These are phyloP conservation scores for Ambrosia trifida DNA, from an alignment of 129 eudicot genomes.

Conservation along the genomic window DNA sequence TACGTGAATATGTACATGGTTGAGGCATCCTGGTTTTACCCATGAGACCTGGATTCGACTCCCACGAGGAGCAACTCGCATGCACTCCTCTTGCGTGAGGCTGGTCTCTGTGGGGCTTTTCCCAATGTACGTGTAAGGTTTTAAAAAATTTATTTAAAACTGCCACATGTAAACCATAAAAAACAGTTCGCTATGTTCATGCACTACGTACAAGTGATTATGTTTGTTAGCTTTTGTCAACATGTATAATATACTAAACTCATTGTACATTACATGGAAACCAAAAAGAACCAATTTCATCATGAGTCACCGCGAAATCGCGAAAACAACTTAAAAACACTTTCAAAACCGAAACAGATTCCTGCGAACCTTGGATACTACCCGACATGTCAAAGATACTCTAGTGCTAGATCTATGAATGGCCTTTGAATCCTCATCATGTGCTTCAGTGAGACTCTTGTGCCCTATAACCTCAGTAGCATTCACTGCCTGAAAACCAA, in stretches of 20 bases:
- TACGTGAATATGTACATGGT: too few relatives aligned
- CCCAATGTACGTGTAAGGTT: too few relatives aligned
- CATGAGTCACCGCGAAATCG: not conserved
- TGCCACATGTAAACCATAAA: too few relatives aligned
- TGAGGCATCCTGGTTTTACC: too few relatives aligned
- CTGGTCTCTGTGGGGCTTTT: too few relatives aligned
- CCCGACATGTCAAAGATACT: constrained; percentile 85
- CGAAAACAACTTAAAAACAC: constrained; percentile 3
- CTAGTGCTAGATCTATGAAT: constrained; percentile 59
- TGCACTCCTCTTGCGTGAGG: too few relatives aligned
- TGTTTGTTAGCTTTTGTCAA: not conserved
- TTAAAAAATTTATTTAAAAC: too few relatives aligned
- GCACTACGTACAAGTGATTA: too few relatives aligned
- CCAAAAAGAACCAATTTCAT: not conserved
- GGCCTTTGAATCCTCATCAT: constrained; percentile 28
- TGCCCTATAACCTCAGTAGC: constrained; percentile 25
- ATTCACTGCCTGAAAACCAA: constrained; percentile 62
- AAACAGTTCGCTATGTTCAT: too few relatives aligned
- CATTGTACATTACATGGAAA: not conserved
- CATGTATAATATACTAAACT: not conserved
- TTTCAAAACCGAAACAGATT: constrained; percentile 59
- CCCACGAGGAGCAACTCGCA: too few relatives aligned
- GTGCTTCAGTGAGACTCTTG: constrained; percentile 17
- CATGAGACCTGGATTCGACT: too few relatives aligned
- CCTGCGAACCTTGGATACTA: constrained; percentile 66